phyloP scores from a whole-genome alignment of 1,284 basidiomycete species.

The Termitomyces sp. region DNA sequence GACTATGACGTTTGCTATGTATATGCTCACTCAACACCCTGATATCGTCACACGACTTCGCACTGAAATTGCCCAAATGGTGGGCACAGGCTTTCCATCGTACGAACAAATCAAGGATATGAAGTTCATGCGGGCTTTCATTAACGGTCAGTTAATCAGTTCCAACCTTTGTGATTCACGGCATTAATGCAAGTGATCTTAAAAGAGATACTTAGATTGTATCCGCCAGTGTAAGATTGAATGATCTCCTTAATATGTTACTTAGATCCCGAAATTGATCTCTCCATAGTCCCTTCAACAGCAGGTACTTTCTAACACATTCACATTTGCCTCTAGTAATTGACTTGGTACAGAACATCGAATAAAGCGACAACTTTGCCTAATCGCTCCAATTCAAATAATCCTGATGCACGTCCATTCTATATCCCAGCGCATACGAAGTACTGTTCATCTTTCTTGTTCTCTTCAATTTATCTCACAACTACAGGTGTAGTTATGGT shows the following conservation, averaged over 20 bases:
- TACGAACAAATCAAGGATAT: conserved; percentile 42
- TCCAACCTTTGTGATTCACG: not conserved
- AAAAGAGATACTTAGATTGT: conserved; percentile 28
- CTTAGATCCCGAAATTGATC: too few species aligned
- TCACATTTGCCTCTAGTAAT: not conserved
- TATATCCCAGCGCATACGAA: conserved; percentile 17
- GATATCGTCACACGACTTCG: conserved; percentile 37
- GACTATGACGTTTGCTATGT: conserved; percentile 43
- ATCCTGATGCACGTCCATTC: conserved; percentile 19
- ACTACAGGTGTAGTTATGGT: conserved; percentile 22
- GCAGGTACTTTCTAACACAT: conserved; percentile 16
- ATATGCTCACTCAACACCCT: conserved; percentile 47
- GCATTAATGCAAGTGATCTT: not conserved
- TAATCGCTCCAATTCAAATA: not conserved
- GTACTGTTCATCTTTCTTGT: not conserved
- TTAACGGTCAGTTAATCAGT: conserved; percentile 33
- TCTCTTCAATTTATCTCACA: not conserved
- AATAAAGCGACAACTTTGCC: conserved; percentile 22
- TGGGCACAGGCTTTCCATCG: conserved; percentile 39
- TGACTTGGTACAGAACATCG: conserved; percentile 19
- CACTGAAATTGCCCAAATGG: conserved; percentile 37
- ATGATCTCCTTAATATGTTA: not conserved
- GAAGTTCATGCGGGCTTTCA: conserved; percentile 46
- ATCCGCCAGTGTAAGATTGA: conserved; percentile 27
- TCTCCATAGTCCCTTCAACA: conserved; percentile 26